A percentile compares a stretch with the other conserved stretches of the same genome.
phyloP scores from a whole-genome alignment of 345 rosid species.

The Pistacia atlantica region DNA sequence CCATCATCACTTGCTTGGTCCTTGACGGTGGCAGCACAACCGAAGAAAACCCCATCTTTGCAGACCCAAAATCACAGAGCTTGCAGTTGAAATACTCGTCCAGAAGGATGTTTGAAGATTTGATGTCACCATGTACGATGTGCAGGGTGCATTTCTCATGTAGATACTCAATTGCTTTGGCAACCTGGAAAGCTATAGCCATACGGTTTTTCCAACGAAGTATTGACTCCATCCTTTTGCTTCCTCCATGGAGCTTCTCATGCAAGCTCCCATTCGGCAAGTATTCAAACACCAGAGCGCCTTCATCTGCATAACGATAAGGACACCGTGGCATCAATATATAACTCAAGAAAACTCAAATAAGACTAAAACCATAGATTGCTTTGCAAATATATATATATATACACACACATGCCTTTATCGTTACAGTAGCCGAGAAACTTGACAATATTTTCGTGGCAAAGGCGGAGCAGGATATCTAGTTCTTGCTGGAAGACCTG shows the following conservation, averaged over 20 bases:
- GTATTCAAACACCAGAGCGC: conserved; percentile 75
- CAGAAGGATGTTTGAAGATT: conserved; percentile 74
- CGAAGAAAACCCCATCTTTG: conserved; percentile 84
- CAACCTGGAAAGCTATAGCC: conserved; percentile 66
- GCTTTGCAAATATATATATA: neutral
- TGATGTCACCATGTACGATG: conserved; percentile 83
- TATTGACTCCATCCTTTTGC: conserved; percentile 15
- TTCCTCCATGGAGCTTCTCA: conserved; percentile 55
- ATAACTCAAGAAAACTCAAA: neutral
- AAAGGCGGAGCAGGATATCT: conserved; percentile 65
- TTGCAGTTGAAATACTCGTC: conserved; percentile 69
- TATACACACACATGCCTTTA: conserved; percentile 35
- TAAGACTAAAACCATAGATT: no score
- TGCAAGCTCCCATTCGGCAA: conserved; percentile 73
- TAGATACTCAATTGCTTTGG: conserved; percentile 71
- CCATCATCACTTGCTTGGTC: conserved; percentile 58
- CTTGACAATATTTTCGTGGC: conserved; percentile 70
- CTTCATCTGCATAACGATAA: conserved; percentile 46
- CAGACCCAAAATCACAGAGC: conserved; percentile 88
- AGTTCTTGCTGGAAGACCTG: conserved; percentile 70
- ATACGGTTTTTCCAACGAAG: conserved; percentile 69
- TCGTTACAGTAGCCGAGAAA: conserved; percentile 77
- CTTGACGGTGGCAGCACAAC: conserved; percentile 44
- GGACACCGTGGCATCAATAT: neutral
- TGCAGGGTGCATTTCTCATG: conserved; percentile 76